A percentile compares a stretch with the other conserved stretches of the same genome.
Evolutionary conservation across 2,329 filamentous ascomycete species (phyloP).

Genomic region (Alternaria atra): DNA sequence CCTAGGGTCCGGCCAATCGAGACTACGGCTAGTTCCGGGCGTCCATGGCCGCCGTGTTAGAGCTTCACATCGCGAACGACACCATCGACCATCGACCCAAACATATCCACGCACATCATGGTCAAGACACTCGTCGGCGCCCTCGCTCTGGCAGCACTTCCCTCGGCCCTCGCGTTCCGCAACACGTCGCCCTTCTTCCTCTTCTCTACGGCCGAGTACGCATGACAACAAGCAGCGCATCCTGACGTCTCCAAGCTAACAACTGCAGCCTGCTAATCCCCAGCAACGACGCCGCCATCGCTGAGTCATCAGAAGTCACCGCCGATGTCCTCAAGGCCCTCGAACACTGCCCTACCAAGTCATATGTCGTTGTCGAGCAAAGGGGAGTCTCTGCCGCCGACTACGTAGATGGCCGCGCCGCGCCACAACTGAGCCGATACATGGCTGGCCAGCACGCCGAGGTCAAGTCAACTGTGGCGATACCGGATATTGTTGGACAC

Average conservation of each 20-base stretch:
- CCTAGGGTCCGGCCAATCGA: conserved; percentile 17
- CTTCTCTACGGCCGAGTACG: conserved; percentile 84
- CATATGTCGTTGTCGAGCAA: conserved; percentile 81
- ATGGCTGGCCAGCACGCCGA: conserved; percentile 60
- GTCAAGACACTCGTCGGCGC: conserved; percentile 58
- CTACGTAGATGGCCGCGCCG: conserved; percentile 63
- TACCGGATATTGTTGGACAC: conserved; percentile 63
- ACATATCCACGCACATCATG: conserved; percentile 37
- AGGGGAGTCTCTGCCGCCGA: conserved; percentile 76
- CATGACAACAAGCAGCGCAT: conserved; percentile 18
- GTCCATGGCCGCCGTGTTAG: conserved; percentile 17
- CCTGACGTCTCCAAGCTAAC: conserved; percentile 34
- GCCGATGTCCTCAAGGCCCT: conserved; percentile 60
- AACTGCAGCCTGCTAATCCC: conserved; percentile 40
- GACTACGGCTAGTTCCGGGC: conserved; percentile 12
- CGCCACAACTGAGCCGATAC: conserved; percentile 64
- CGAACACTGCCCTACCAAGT: conserved; percentile 73
- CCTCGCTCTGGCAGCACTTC: conserved; percentile 61
- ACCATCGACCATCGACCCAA: conserved; percentile 18
- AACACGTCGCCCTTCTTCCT: conserved; percentile 91
- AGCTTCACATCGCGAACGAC: conserved; percentile 26
- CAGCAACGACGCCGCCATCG: conserved; percentile 45
- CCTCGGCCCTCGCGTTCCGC: conserved; percentile 75
- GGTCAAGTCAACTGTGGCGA: conserved; percentile 61
- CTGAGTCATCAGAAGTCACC: conserved; percentile 55